Evolutionary conservation across 345 rosid species (phyloP), one percentile per base, ranked within the genome.

Genomic region (Raphanus sativus): DNA sequence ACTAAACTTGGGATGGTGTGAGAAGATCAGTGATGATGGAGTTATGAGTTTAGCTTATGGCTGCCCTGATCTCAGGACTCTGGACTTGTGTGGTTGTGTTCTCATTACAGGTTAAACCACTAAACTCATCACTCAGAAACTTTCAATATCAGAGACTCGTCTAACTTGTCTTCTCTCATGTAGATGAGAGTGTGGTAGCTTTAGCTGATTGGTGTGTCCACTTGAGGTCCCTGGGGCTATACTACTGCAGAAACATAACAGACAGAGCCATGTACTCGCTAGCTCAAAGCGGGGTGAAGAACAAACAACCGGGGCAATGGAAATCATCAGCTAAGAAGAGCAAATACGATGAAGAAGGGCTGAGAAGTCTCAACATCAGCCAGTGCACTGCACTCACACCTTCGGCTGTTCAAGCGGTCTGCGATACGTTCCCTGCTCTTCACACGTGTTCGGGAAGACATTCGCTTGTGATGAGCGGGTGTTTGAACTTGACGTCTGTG

Each of bases 371-470:
- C n/a, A 95, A 95, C 82, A 93, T 95, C 66, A 95, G 99, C 81
- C 99, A 95, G 81, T 93, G 99, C 86, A 95, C 98, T 0, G 93
- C 96, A 3, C 90, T 95, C 2, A 95, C 98, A 0, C 99, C 99
- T 28, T 81, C 91, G 1, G 98, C 99, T 0, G 97, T 93, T 72
- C 99, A 95, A 86, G 90, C 93, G 2, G 83, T 95, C 4, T 95
- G 99, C 3, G 99, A 93, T 78, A 88, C 93, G 0, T 93, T 93
- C 69, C 99, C 99, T 0, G 93, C 94, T 2, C 97, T 95, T 71
- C 99, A 93, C 86, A 93, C 99, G 6, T 95, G 99, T 81, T 91
- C 93, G 0, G 96, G 98, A 15, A 87, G 91, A 83, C 99, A 95
- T 83, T 91, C 99, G 12, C 95, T 95, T 13, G 97, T 91, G 33